Base-by-base conservation (phyloP, 2,329 filamentous ascomycete species). In the Hirsutella minnesotensis region DNA sequence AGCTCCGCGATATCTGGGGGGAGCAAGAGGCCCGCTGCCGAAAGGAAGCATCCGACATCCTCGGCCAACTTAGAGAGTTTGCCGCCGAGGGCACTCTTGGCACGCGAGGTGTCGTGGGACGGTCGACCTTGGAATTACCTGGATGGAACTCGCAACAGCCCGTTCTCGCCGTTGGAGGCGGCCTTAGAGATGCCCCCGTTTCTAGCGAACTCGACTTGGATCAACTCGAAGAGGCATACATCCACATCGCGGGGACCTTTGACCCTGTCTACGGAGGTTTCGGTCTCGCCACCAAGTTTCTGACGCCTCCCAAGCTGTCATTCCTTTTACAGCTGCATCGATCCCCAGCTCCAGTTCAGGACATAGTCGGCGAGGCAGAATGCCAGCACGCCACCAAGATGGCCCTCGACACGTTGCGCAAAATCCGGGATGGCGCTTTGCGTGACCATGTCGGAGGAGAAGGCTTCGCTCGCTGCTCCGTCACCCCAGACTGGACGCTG, bases 401-500 rank as follows among this genome's bases (percentile, higher is more conserved):
- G 79, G 86, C 83, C 1, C 61, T 94, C 19, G 75, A 81, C 45
- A 95, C 89, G 0, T 65, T 98, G 39, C 75, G 84, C 33, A 79
- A 79, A 45, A 92, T 96, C 13, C 64, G 68, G 2, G 66, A 73
- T 40, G 69, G 75, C 40, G 72, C 70, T 4, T 53, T 79, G 47
- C 64, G 70, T 41, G 75, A 79, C 46, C 75, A 79, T 44, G 57
- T 79, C 9, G 72, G 72, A 2, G 67, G 66, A 1, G 56, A 57
- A 7, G 75, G 75, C 3, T 78, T 79, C 51, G 65, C 71, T 30
- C 77, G 90, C 41, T 95, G 94, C 58, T 94, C 87, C 13, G 83
- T 94, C 8, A 96, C 90, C 0, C 69, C 79, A 13, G 86, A 96
- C 62, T 98, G 92, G 92, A 86, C 83, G 48, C 68, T 96, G 38